These are phyloP conservation scores for Plenodomus biglobosus DNA, from an alignment of 2,329 filamentous ascomycete genomes.

Conservation along the genomic window DNA sequence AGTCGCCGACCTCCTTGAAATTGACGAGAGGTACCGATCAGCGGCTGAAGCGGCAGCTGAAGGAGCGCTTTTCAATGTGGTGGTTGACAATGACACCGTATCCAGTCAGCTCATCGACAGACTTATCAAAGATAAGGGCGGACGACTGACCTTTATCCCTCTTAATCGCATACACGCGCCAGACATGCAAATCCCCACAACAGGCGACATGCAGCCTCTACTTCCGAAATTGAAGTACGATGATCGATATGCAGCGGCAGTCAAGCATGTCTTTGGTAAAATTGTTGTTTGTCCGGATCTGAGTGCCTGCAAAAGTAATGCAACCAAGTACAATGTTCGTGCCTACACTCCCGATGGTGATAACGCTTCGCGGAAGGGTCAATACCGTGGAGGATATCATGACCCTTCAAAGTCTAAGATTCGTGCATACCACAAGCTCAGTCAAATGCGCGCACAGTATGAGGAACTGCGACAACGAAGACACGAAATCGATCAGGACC, in stretches of 20 bases:
- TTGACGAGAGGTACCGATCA: constrained; percentile 79
- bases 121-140: constrained; percentile 76
- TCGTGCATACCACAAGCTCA: constrained; percentile 76
- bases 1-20: constrained; percentile 86
- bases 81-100: constrained; percentile 89
- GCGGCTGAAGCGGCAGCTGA: constrained; percentile 93
- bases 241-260: constrained; percentile 74
- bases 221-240: constrained; percentile 84
- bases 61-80: constrained; percentile 89
- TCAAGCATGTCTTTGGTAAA: constrained; percentile 93
- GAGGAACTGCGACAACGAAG: constrained; percentile 67
- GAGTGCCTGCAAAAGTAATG: constrained; percentile 84
- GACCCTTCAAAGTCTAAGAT: constrained; percentile 83
- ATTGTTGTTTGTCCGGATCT: constrained; percentile 92
- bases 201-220: constrained; percentile 83
- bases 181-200: constrained; percentile 75
- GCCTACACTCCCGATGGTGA: constrained; percentile 95
- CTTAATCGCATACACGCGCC: constrained; percentile 76
- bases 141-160: constrained; percentile 92
- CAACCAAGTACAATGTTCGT: constrained; percentile 85
- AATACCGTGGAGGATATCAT: constrained; percentile 91
- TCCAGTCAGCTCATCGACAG: constrained; percentile 79
- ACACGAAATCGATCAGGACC: constrained; percentile 65
- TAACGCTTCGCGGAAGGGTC: constrained; percentile 91
- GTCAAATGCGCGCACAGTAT: constrained; percentile 72